Percentiles rank a stretch among this genome's conserved stretches.
phyloP scores from a whole-genome alignment of 495 filamentous ascomycete species.

The Sphaerosporella brunnea region DNA sequence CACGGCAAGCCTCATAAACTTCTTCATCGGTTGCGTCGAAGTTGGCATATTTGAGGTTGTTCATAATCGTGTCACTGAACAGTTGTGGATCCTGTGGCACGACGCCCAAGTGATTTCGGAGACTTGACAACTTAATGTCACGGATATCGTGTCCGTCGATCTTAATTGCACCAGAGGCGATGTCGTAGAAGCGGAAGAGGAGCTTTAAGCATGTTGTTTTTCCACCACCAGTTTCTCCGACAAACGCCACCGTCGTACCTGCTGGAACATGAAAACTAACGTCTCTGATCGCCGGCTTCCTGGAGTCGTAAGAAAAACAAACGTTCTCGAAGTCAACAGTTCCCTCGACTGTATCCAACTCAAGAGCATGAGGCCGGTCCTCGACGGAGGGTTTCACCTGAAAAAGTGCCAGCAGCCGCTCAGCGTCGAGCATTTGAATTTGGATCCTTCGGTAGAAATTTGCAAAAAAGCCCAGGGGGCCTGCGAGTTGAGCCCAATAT shows the following conservation, averaged over 20 bases:
- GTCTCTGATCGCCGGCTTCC: constrained; percentile 46
- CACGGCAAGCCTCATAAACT: constrained; percentile 50
- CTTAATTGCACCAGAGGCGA: constrained; percentile 41
- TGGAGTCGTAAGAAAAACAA: constrained; percentile 51
- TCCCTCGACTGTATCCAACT: constrained; percentile 40
- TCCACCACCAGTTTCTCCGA: constrained; percentile 59
- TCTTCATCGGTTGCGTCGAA: constrained; percentile 44
- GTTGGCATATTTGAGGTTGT: constrained; percentile 54
- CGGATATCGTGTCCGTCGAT: constrained; percentile 61
- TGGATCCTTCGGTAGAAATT: constrained; percentile 41
- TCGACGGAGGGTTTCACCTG: constrained; percentile 44
- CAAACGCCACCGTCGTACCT: constrained; percentile 53
- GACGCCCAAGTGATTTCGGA: constrained; percentile 51
- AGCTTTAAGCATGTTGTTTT: constrained; percentile 64
- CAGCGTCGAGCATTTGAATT: constrained; percentile 48
- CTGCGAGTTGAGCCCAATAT: constrained; percentile 48
- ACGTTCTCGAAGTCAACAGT: constrained; percentile 47
- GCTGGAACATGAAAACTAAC: constrained; percentile 42
- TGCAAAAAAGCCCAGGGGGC: constrained; percentile 47
- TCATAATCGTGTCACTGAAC: constrained; percentile 56
- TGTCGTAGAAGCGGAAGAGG: constrained; percentile 54
- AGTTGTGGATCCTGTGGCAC: constrained; percentile 51
- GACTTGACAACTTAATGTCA: constrained; percentile 45
- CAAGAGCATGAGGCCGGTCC: constrained; percentile 37
- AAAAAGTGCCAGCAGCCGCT: constrained; percentile 54